Evolutionary conservation across 2,329 filamentous ascomycete species (phyloP), one percentile per base, ranked within the genome.

Genomic region (Diplodia sapinea): DNA sequence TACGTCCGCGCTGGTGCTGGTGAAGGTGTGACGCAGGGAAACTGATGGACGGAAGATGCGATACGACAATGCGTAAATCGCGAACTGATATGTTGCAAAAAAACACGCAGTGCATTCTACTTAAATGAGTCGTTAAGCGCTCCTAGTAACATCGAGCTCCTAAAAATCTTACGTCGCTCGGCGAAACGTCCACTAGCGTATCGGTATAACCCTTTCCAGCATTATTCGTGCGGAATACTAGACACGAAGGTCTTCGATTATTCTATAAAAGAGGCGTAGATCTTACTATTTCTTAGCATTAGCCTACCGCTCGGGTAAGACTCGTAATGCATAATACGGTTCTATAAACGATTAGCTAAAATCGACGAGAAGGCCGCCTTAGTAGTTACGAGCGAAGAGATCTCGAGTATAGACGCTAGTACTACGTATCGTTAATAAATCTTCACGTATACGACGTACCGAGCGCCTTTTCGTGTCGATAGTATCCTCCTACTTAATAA

Each of bases 61-160:
- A 38, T 38, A 13, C 12, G 13, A 17, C 15, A 8, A n/a, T 1
- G 31, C 5, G 8, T 2, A 31, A 31, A 31, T 31, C 2, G 31
- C 33, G 33, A 36, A 36, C 33, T 36, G 33, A 36, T 36, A 36
- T 26, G 1, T 2, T 12, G 11, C 1, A 2, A 36, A 31, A 31
- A 8, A 4, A 36, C 33, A 36, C 1, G 2, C 33, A 36, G 2
- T 23, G 23, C 2, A n/a, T 47, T 47, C 43, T 66, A 71, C 66
- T 73, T 71, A 23, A 23, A 73, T 43, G 72, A 15, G 6, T 51
- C 20, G 49, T 23, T 23, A 2, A 51, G 49, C 11, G 26, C 13
- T 31, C 26, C 51, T 2, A 29, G 51, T 29, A 17, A 3, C 51
- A 31, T 54, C 26, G 29, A 54, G 29, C 26, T 31, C 15, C 15